A percentile compares a stretch with the other conserved stretches of the same genome.
These are phyloP conservation scores for Novakomyces olei DNA, from an alignment of 805 yeast species.

Conservation along the genomic window DNA sequence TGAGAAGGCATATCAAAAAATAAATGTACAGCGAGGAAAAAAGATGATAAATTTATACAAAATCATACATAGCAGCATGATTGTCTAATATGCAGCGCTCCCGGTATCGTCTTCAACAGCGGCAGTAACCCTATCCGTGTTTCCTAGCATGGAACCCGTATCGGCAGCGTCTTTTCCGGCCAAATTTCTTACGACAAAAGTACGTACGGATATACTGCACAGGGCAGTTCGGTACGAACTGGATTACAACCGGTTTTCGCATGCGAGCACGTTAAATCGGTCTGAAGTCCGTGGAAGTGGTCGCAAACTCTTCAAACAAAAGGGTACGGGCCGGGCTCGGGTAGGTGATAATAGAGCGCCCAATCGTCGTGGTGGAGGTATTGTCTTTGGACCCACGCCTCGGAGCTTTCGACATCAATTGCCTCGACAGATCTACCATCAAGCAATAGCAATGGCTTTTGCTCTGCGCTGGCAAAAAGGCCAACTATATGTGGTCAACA, in stretches of 20 bases:
- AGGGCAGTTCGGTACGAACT: constrained; percentile 82
- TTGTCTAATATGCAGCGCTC: too few species aligned
- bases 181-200: constrained; percentile 43
- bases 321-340: constrained; percentile 89
- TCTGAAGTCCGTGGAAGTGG: constrained; percentile 69
- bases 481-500: constrained; percentile 45
- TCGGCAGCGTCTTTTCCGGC: constrained; percentile 55
- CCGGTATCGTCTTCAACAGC: too few species aligned
- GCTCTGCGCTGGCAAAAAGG: constrained; percentile 64
- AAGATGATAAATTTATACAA: too few species aligned
- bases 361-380: constrained; percentile 67
- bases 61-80: too few species aligned
- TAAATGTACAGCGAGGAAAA: too few species aligned
- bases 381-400: constrained; percentile 74
- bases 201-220: constrained; percentile 86
- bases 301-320: constrained; percentile 65
- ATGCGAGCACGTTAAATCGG: constrained; percentile 71
- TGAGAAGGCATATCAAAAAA: too few species aligned
- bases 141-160: constrained; percentile 81
- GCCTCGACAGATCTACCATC: constrained; percentile 47
- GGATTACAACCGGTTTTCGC: constrained; percentile 71
- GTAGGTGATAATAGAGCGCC: constrained; percentile 93
- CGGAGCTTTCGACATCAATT: constrained; percentile 71
- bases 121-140: too few species aligned
- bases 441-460: constrained; percentile 63